Base-by-base conservation (phyloP, 2,329 filamentous ascomycete genomes). In the Tympanopsis confertula region DNA sequence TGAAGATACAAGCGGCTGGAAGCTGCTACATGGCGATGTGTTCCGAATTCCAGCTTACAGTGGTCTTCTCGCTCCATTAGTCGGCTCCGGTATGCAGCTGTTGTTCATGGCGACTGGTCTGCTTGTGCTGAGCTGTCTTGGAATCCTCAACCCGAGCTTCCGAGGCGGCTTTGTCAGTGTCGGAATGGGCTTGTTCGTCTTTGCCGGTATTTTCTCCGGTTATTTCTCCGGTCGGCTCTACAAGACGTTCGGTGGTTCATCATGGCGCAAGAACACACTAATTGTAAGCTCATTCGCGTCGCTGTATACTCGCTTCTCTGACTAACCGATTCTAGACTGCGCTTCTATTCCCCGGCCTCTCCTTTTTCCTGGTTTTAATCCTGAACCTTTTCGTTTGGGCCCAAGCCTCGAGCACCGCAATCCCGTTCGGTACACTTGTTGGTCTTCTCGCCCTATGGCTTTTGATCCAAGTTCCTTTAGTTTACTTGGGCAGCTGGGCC, bases 321-420 rank as follows among this genome's bases (percentile, higher is more conserved):
- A 12, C 15, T 7, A 33, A 10, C 15, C 17, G 30, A 17, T 33
- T 13, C 7, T 33, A 33, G 30, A 93, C 86, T 3, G 84, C 83
- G 0, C 63, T 80, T 7, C 68, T 93, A 3, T 84, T 93, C 52
- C 86, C 86, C 0, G 86, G 86, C 1, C 67, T 91, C 4, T 62
- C 84, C 1, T 93, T 93, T 52, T 65, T 69, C 5, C 68, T 83
- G 20, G 63, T 88, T 24, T 86, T 93, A 58, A 69, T 89, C 36
- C 69, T 93, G 41, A 93, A 94, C 55, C 67, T 93, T 7, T 93
- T 93, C 53, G 84, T 91, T 41, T 94, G 86, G 86, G 80, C 85
- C 1, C 85, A 93, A 58, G 84, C 86, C 1, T 91, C 84, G 10
- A 88, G 82, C 55, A 93, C 86, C 1, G 86, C 86, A 1, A 79